Evolutionary conservation across 2,329 filamentous ascomycete genomes (phyloP).

Genomic region (Colletotrichum coccodes): DNA sequence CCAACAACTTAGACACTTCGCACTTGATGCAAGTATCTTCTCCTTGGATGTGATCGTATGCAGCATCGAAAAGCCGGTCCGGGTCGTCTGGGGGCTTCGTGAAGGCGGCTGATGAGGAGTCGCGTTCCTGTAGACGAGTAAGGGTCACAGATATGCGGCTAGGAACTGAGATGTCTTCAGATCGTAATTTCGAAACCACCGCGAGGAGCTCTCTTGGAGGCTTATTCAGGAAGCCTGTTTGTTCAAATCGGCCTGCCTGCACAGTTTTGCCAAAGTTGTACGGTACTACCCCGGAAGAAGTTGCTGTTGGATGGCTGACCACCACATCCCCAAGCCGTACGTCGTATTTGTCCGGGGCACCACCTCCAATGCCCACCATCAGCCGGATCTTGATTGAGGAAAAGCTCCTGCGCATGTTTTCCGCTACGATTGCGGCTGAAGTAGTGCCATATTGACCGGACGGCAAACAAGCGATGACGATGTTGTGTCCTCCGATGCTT

Average conservation of each 20-base stretch:
- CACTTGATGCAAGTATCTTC: neutral
- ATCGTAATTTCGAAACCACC: slow-evolving; percentile 23
- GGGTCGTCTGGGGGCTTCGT: neutral
- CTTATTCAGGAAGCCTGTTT: slow-evolving; percentile 32
- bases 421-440: neutral
- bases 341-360: slow-evolving; percentile 37
- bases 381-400: neutral
- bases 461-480: slow-evolving; percentile 16
- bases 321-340: slow-evolving; percentile 40
- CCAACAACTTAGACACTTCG: neutral
- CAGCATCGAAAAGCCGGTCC: slow-evolving; percentile 4
- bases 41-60: neutral
- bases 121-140: neutral
- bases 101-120: neutral
- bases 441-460: slow-evolving; percentile 13
- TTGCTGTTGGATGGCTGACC: slow-evolving; percentile 8
- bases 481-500: neutral
- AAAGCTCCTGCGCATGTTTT: slow-evolving; percentile 26
- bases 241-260: slow-evolving; percentile 21
- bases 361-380: neutral
- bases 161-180: neutral
- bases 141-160: neutral
- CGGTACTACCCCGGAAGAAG: slow-evolving; percentile 35
- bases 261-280: slow-evolving; percentile 39
- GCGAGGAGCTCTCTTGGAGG: slow-evolving; percentile 30